phyloP scores from a whole-genome alignment of 805 yeast species.

The Suhomyces prunicola region DNA sequence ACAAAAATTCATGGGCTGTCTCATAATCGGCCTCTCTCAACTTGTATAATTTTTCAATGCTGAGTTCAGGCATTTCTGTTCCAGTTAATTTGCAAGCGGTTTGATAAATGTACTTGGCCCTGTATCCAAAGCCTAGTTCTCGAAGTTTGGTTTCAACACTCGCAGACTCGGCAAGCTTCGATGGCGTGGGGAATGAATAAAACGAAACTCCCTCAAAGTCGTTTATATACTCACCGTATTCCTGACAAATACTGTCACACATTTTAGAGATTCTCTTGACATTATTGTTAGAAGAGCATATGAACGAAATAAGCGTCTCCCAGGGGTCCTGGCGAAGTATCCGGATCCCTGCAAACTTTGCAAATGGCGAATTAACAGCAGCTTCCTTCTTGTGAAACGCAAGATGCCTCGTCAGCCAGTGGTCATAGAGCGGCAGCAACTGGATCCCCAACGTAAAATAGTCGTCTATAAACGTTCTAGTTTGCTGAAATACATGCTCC shows the following conservation, averaged over 20 bases:
- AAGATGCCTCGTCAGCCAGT: conserved; percentile 60
- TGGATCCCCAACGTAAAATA: conserved; percentile 69
- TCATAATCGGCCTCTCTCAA: conserved; percentile 48
- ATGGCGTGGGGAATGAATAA: conserved; percentile 74
- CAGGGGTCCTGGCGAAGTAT: conserved; percentile 93
- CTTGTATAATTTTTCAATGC: conserved; percentile 33
- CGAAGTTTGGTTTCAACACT: conserved; percentile 43
- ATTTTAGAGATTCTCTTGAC: conserved; percentile 89
- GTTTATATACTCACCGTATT: conserved; percentile 63
- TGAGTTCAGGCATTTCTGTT: conserved; percentile 33
- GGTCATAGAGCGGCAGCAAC: conserved; percentile 48
- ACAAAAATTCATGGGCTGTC: conserved; percentile 55
- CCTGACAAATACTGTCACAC: conserved; percentile 74
- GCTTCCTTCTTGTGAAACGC: neutral
- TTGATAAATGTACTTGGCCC: conserved; percentile 81
- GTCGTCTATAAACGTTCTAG: conserved; percentile 49
- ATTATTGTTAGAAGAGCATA: conserved; percentile 94
- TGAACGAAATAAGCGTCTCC: conserved; percentile 88
- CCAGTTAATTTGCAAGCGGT: conserved; percentile 61
- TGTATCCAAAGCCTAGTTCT: conserved; percentile 73
- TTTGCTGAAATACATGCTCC: conserved; percentile 20
- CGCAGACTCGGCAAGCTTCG: conserved; percentile 34
- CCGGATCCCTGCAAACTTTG: conserved; percentile 63
- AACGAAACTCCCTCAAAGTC: conserved; percentile 52
- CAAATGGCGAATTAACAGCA: conserved; percentile 27